Conservation (phyloP, 345 rosid genomes). For the Salix dunnii region DNA sequence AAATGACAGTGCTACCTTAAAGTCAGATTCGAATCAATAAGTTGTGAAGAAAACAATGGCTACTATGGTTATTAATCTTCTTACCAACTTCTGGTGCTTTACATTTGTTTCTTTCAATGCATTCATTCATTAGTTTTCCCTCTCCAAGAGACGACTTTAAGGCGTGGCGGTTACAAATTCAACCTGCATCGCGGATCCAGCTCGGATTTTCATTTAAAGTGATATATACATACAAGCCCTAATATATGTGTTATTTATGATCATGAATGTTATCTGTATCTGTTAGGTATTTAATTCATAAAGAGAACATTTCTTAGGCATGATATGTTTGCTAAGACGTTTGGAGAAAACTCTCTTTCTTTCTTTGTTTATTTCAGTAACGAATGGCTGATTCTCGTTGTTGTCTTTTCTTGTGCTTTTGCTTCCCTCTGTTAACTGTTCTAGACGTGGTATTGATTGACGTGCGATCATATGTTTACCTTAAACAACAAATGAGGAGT, state of each 20-base stretch:
- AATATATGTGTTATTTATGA: slow-evolving; percentile 16
- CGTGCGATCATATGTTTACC: too few relatives aligned
- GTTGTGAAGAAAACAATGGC: slow-evolving; percentile 4
- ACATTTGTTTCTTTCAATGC: slow-evolving; percentile 17
- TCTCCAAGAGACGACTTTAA: slow-evolving; percentile 10
- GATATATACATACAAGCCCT: slow-evolving; percentile 13
- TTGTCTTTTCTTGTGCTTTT: not conserved
- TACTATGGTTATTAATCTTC: not conserved
- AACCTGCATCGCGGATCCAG: slow-evolving; percentile 18
- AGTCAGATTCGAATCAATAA: slow-evolving; percentile 59
- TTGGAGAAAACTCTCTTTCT: slow-evolving; percentile 22
- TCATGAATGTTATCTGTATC: slow-evolving; percentile 11
- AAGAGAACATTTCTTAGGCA: slow-evolving; percentile 23
- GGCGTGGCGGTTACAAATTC: slow-evolving; percentile 17
- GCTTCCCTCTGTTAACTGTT: not conserved
- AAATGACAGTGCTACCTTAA: slow-evolving; percentile 41
- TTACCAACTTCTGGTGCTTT: not conserved
- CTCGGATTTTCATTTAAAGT: slow-evolving; percentile 25
- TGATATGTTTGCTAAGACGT: slow-evolving; percentile 19
- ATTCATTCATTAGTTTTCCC: slow-evolving; percentile 41
- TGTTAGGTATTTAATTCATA: slow-evolving; percentile 27
- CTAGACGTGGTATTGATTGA: not conserved
- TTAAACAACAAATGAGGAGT: not conserved
- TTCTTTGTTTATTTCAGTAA: slow-evolving; percentile 14
- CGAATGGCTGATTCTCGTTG: not conserved